These are phyloP conservation scores for Populus alba DNA, from an alignment of 345 rosid species.

Conservation along the genomic window DNA sequence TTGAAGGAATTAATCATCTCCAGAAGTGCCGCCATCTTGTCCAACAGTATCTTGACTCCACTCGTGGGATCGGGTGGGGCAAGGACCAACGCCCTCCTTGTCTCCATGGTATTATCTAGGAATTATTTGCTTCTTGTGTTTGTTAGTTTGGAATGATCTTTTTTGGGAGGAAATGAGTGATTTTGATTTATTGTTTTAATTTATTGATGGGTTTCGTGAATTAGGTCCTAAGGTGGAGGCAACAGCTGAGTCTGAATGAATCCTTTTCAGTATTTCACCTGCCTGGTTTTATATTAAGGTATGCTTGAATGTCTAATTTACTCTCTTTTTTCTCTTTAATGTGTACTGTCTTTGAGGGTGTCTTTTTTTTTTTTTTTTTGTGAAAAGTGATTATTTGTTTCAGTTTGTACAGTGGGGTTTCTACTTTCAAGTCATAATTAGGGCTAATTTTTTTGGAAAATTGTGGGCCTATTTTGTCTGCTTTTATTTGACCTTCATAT, in stretches of 20 bases:
- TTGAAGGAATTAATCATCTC: conserved; percentile 94
- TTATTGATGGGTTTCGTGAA: neutral
- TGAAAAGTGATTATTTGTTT: neutral
- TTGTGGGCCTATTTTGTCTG: neutral
- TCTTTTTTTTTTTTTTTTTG: too few relatives aligned
- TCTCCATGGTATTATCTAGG: conserved; percentile 61
- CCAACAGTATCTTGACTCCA: conserved; percentile 82
- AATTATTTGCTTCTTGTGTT: neutral
- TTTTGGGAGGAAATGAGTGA: neutral
- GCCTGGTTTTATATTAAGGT: conserved; percentile 1
- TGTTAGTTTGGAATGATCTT: neutral
- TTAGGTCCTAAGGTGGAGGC: conserved; percentile 63
- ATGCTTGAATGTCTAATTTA: neutral
- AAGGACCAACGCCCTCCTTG: conserved; percentile 92
- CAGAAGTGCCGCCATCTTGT: conserved; percentile 98
- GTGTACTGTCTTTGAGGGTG: neutral
- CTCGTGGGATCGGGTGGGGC: conserved; percentile 99
- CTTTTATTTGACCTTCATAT: neutral
- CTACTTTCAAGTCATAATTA: neutral
- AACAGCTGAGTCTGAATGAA: conserved; percentile 45
- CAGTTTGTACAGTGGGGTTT: neutral
- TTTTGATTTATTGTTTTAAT: neutral
- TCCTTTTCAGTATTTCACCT: neutral
- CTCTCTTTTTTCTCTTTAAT: neutral
- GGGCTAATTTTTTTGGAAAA: neutral